phyloP scores from a whole-genome alignment of 805 yeast species.

The Lachancea sp. region DNA sequence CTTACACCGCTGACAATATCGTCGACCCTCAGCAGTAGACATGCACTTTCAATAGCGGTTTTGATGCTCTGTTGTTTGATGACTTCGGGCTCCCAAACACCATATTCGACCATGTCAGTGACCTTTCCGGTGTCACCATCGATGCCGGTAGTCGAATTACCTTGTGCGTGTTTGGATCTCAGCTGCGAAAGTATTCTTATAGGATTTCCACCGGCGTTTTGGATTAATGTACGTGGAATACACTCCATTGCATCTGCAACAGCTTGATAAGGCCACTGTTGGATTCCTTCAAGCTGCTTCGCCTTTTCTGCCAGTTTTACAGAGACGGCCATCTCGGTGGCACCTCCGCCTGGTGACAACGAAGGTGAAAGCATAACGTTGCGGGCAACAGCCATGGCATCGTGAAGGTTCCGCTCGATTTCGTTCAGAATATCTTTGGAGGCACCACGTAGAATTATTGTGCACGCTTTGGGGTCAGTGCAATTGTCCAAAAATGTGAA shows the following conservation, averaged over 20 bases:
- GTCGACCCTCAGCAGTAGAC: conserved; percentile 89
- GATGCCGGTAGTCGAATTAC: conserved; percentile 77
- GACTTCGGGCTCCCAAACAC: conserved; percentile 99
- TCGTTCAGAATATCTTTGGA: conserved; percentile 95
- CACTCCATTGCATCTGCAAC: conserved; percentile 99
- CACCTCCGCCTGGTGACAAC: conserved; percentile 98
- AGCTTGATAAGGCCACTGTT: conserved; percentile 98
- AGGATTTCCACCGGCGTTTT: conserved; percentile 97
- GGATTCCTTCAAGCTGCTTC: conserved; percentile 86
- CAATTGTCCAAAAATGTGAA: conserved; percentile 81
- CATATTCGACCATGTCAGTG: conserved; percentile 92
- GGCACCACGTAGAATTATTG: conserved; percentile 89
- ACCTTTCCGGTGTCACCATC: conserved; percentile 93
- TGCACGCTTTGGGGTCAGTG: conserved; percentile 84
- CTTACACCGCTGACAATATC: conserved; percentile 97
- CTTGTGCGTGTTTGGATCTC: conserved; percentile 95
- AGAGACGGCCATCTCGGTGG: conserved; percentile 97
- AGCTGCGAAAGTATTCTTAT: conserved; percentile 82
- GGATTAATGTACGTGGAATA: conserved; percentile 93
- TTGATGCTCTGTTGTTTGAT: conserved; percentile 94
- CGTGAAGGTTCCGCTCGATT: conserved; percentile 93
- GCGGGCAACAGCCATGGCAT: conserved; percentile 96
- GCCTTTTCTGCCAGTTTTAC: conserved; percentile 86
- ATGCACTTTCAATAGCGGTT: conserved; percentile 97
- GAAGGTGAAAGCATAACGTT: conserved; percentile 93